These are phyloP conservation scores for Sclerospora graminicola DNA, from an alignment of 352 stramenopile genomes.

Conservation along the genomic window DNA sequence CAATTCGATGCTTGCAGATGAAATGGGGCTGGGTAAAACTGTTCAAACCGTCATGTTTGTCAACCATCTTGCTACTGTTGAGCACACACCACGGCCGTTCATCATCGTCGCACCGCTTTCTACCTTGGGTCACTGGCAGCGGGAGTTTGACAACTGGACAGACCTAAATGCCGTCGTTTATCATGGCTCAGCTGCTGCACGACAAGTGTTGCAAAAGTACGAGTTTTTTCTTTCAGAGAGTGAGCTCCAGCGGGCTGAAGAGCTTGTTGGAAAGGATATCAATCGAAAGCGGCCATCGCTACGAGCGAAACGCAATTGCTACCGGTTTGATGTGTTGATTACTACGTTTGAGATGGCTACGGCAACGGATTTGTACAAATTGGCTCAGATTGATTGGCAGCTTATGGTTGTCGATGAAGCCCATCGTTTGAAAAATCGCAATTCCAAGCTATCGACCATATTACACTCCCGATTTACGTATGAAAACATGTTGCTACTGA, in stretches of 20 bases:
- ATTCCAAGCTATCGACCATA: constrained; percentile 89
- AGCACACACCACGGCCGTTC: constrained; percentile 92
- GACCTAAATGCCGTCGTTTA: constrained; percentile 98
- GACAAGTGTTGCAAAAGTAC: constrained; percentile 88
- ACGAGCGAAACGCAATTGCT: constrained; percentile 41
- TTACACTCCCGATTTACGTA: constrained; percentile 74
- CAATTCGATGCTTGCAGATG: constrained; percentile 98
- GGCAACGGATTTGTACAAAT: constrained; percentile 89
- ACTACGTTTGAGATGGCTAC: constrained; percentile 99
- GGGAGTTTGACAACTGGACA: constrained; percentile 93
- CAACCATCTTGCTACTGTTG: constrained; percentile 92
- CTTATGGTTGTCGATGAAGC: constrained; percentile 98
- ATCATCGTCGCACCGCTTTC: constrained; percentile 97
- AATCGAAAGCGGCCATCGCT: constrained; percentile 17
- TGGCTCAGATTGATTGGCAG: constrained; percentile 91
- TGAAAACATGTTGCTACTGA: constrained; percentile 84
- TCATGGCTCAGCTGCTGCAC: constrained; percentile 88
- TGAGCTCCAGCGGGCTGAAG: constrained; percentile 31
- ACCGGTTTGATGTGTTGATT: constrained; percentile 98
- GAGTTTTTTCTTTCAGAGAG: constrained; percentile 88
- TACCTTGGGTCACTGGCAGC: constrained; percentile 97
- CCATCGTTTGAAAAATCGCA: constrained; percentile 97
- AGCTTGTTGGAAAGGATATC: constrained; percentile 15
- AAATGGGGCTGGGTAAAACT: constrained; percentile 97
- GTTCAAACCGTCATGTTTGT: constrained; percentile 93